Evolutionary conservation across 2,329 filamentous ascomycete species (phyloP), one percentile per base, ranked within the genome.

Genomic region (Apiospora saccharicola): DNA sequence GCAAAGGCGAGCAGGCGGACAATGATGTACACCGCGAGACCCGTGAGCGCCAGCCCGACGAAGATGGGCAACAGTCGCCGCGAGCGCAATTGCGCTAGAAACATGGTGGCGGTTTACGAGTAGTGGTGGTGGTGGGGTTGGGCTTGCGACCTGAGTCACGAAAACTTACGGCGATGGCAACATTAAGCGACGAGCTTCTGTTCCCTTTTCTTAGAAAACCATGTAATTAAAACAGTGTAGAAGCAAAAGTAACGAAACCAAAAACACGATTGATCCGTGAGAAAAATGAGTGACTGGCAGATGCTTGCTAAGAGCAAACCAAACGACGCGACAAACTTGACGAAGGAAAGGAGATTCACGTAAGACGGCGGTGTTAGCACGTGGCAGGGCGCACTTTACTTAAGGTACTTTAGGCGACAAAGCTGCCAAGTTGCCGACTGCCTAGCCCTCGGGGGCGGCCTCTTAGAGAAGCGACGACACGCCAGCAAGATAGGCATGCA

Each of bases 1-100:
- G 61, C 61, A n/a, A 71, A 71, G 16, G 78, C 0, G 79, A 80
- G 64, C 34, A 70, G 19, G 10, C 68, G 68, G 4, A 43, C 22
- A 4, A 70, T 22, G 19, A 70, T 51, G 47, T 70, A 70, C 16
- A 70, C 16, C 16, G 47, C 68, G 6, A 70, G 46, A 16, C 34
- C 41, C 46, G 47, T 43, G 46, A 70, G 68, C 30, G 26, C 47
- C 68, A 70, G 26, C 10, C 68, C 68, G n/a, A 51, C 68, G n/a
- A 57, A 10, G 46, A 41, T 14, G 26, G 68, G 68, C 22, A 70
- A 22, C 12, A 43, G 12, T 47, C 47, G 68, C n/a, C 68, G 22
- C 26, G 68, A 70, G 37, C 68, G 68, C 68, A 70, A n/a, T 24
- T 37, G 68, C 68, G 68, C 68, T 68, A 68, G 14, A 26, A 70